Conservation (phyloP, 2,329 filamentous ascomycete species). For the Hypoxylon sp. region DNA sequence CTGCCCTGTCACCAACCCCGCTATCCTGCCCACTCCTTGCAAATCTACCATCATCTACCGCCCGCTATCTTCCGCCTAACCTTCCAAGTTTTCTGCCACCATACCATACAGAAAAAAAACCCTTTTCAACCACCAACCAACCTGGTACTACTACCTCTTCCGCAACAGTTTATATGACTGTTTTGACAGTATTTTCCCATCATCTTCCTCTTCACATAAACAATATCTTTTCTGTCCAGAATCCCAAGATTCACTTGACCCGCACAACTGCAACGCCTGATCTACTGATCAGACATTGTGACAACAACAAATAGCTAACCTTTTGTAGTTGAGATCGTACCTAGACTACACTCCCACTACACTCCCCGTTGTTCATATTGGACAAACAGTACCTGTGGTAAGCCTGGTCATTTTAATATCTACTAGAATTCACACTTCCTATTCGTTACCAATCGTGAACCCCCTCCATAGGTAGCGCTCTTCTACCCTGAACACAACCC, state of each 20-base stretch:
- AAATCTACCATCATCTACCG: slow-evolving; percentile 5
- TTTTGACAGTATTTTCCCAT: neutral
- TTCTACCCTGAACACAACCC: slow-evolving; percentile 19
- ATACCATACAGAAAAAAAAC: slow-evolving; percentile 12
- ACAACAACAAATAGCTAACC: slow-evolving; percentile 1
- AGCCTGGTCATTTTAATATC: slow-evolving; percentile 16
- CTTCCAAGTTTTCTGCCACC: slow-evolving; percentile 6
- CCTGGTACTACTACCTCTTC: slow-evolving; percentile 18
- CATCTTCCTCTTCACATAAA: neutral
- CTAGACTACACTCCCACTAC: slow-evolving; percentile 1
- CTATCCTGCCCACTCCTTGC: slow-evolving; percentile 1
- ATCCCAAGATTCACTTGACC: neutral
- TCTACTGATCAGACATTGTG: slow-evolving; percentile 1
- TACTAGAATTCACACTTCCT: slow-evolving; percentile 5
- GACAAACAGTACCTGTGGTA: slow-evolving; percentile 18
- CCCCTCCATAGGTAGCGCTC: slow-evolving; percentile 22
- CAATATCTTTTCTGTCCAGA: neutral
- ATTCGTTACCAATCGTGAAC: slow-evolving; percentile 22
- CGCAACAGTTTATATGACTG: neutral
- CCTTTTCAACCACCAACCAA: neutral
- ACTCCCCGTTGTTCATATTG: neutral
- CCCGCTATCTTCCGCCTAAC: slow-evolving; percentile 1
- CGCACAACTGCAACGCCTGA: neutral
- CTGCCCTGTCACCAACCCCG: slow-evolving; percentile 13
- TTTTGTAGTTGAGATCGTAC: neutral